Evolutionary conservation across 2,329 filamentous ascomycete genomes (phyloP), one percentile per base, ranked within the genome.

Genomic region (Teratosphaeria gauchensis): DNA sequence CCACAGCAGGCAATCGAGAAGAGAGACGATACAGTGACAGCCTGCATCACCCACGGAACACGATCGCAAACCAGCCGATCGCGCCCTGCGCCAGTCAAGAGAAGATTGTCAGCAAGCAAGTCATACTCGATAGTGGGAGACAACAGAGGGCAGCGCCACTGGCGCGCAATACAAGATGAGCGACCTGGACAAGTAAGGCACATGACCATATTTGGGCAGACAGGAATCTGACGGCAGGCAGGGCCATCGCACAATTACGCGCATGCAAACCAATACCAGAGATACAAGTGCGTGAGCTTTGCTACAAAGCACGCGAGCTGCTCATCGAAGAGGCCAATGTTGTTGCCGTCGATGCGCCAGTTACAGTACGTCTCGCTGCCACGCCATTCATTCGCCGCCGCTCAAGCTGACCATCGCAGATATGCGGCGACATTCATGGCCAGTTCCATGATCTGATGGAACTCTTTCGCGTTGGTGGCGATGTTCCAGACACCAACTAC

Each of bases 371-470:
- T 51, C 4, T 14, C 51, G 35, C 7, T 16, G 24, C 53, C 19
- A 38, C 21, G 24, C 21, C 42, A 19, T 48, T n/a, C n/a, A 21
- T 30, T 32, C 38, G 54, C 46, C 19, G 54, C 42, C 31, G 11
- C 35, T 21, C 16, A 38, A 55, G 48, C 63, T 67, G 60, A 65
- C 54, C 28, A 31, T 16, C 30, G 19, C 60, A 89, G 85, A 95
- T 96, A 82, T 96, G 92, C 71, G 92, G 92, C 68, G 92, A 96
- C 72, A 96, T 97, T 59, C 92, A 97, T 71, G 92, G 92, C 65
- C 92, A 96, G 73, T 96, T 96, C 71, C 92, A 96, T 70, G 92
- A 96, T 72, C 76, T 96, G 68, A 96, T 96, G 92, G 92, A 96
- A 75, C 84, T 96, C 5, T 96, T 96, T 72, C 84, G 91, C 56